These are phyloP conservation scores for Mallotus nudiflorus DNA, from an alignment of 345 rosid genomes.

Conservation along the genomic window DNA sequence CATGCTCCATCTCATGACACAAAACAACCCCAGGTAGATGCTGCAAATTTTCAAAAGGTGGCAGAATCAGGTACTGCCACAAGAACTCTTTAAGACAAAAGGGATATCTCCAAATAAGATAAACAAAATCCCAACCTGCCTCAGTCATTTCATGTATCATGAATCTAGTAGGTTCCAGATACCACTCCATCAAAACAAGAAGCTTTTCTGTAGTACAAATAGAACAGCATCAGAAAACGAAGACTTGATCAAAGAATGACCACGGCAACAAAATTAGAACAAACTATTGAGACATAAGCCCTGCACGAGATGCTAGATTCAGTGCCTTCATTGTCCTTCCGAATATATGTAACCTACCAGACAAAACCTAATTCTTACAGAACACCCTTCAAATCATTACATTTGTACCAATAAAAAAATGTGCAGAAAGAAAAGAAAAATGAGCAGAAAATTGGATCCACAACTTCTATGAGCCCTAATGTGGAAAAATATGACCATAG, in stretches of 20 bases:
- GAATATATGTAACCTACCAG: constrained; percentile 1
- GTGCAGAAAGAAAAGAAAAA: not conserved
- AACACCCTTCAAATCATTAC: constrained; percentile 2
- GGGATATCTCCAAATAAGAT: not conserved
- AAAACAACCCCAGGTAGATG: not conserved
- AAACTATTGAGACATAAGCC: constrained; percentile 4
- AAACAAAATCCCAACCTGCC: constrained; percentile 4
- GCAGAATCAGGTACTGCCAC: not conserved
- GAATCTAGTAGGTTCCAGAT: not conserved
- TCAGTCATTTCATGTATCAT: not conserved
- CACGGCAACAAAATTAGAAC: not conserved
- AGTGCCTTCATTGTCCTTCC: not conserved
- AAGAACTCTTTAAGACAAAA: not conserved
- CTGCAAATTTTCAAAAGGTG: not conserved
- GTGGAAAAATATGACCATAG: not conserved
- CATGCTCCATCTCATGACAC: not conserved
- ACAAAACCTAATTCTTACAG: constrained; percentile 14
- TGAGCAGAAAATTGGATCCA: not conserved
- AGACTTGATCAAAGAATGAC: no score
- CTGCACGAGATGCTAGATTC: not conserved
- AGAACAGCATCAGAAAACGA: constrained; percentile 14
- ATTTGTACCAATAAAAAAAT: not conserved
- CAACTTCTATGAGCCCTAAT: not conserved
- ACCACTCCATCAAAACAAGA: constrained; percentile 15
- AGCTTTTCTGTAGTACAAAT: constrained; percentile 1